Conservation (phyloP, 768 basidiomycete species). For the Russula virescens region DNA sequence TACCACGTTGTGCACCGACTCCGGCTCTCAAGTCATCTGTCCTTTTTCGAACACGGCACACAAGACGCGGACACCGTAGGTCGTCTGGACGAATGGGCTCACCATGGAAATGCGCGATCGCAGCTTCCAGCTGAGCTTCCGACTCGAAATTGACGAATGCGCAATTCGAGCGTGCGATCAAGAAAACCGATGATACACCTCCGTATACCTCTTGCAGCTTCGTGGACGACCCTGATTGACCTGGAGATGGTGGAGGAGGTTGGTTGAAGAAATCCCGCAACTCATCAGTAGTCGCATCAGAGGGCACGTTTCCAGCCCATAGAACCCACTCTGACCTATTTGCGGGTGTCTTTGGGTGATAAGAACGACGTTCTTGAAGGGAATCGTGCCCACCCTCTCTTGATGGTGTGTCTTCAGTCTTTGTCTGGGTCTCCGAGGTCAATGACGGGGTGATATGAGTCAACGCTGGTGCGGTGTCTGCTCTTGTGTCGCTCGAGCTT, state of each 20-base stretch:
- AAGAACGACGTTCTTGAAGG: constrained; percentile 41
- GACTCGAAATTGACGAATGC: constrained; percentile 87
- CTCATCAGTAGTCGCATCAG: constrained; percentile 78
- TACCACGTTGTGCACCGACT: constrained; percentile 85
- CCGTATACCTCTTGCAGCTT: constrained; percentile 27
- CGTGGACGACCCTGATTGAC: constrained; percentile 8
- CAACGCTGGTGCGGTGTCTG: neutral
- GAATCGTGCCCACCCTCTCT: neutral
- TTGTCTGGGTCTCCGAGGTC: neutral
- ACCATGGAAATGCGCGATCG: constrained; percentile 72
- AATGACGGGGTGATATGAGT: neutral
- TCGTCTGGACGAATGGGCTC: constrained; percentile 62
- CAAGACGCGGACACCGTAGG: constrained; percentile 64
- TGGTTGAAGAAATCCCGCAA: constrained; percentile 78
- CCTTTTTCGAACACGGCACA: constrained; percentile 74
- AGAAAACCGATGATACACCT: constrained; percentile 81
- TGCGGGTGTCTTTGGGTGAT: constrained; percentile 66
- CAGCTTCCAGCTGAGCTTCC: constrained; percentile 53
- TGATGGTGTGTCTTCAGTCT: constrained; percentile 4
- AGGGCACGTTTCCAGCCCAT: constrained; percentile 93
- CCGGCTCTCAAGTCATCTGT: constrained; percentile 87
- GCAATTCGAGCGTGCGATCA: constrained; percentile 92
- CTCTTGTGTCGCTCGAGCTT: neutral
- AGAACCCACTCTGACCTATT: constrained; percentile 89
- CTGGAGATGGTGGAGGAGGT: constrained; percentile 21